Evolutionary conservation across 345 rosid genomes (phyloP), one percentile per base, ranked within the genome.

Genomic region (Abelmoschus esculentus): DNA sequence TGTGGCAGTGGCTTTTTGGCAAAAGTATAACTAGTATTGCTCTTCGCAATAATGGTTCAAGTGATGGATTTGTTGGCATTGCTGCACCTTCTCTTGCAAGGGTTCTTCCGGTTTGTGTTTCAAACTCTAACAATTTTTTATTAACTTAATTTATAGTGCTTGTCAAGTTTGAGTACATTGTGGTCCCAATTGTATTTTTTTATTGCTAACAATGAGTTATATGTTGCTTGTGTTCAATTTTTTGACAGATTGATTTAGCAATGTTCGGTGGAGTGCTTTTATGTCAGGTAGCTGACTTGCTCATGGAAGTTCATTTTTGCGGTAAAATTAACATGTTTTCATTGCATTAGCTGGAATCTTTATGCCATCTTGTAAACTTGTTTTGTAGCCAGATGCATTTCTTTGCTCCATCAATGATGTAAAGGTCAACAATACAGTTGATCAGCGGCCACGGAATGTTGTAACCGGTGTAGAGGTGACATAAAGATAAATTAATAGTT

Each of bases 1-100:
- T 90, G 82, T 84, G 93, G 83, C 99, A 92, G 58, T 96, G 98
- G 99, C 78, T 96, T 79, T 84, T 92, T 77, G 98, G 99, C 63
- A 96, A 86, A 86, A 90, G 84, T 44, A 65, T 89, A 70, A 90
- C 90, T 38, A 92, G 93, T 70, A 76, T 96, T 36, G 82, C 80
- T 69, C 79, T 96, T 72, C 83, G 78, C 14, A 96, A 96, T 76
- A 63, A 90, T 9, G 97, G 95, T 52, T 62, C 83, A 29, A 79
- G 12, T 59, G 97, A 89, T 77, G 98, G 97, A 40, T 95, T 89
- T 83, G 87, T 90, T 49, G 97, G 99, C 76, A 81, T 95, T 12
- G 93, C 96, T 67, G 96, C 99, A 40, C 97, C 99, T 79, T 92
- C 90, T 76, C 86, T 89, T 73, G 93, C 97, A 57, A 92, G 97